Base-by-base conservation (phyloP, 192 early-diverging fungal genomes). In the Coemansia sp. region DNA sequence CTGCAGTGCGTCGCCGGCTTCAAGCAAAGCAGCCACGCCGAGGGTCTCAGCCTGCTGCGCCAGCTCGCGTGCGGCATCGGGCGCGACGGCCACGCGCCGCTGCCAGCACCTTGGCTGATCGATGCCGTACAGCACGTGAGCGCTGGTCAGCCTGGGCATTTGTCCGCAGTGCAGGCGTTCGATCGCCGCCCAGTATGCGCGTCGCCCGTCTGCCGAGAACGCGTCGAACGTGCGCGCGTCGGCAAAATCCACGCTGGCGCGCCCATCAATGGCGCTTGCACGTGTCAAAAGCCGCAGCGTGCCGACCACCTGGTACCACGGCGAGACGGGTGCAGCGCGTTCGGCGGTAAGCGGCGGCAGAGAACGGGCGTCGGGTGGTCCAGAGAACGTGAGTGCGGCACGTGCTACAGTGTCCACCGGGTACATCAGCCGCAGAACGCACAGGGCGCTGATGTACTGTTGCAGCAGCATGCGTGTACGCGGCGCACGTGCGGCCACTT, bases 291-390 rank as follows among this genome's bases (percentile, higher is more conserved):
- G 22, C 2, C 69, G 75, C 14, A 58, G 61, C 38, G 55, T 57
- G 19, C 69, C 43, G 12, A 67, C 40, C 30, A 78, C 42, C 65
- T 78, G 75, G 38, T 71, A 78, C 27, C 27, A 30, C 27, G 19
- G 61, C 65, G 19, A 61, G 53, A 9, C 25, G 38, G 3, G 67
- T 11, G 3, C 47, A 5, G 33, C 33, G 62, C 12, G 61, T 50
- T 34, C 44, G 54, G 4, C 33, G 34, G 9, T 17, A 10, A 12
- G 52, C 23, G 15, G 53, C 40, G 0, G 13, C 15, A 4, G 53
- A 53, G 38, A 68, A 22, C 56, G 41, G 11, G 69, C 60, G 30
- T 64, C 58, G 0, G 65, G 53, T 9, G 69, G 69, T 49, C 47
- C 22, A 8, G 64, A 53, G 42, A 68, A 24, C n/a, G 15, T 18